Conservation (phyloP, 306 rosid genomes). For the Cicer cuneatum region DNA sequence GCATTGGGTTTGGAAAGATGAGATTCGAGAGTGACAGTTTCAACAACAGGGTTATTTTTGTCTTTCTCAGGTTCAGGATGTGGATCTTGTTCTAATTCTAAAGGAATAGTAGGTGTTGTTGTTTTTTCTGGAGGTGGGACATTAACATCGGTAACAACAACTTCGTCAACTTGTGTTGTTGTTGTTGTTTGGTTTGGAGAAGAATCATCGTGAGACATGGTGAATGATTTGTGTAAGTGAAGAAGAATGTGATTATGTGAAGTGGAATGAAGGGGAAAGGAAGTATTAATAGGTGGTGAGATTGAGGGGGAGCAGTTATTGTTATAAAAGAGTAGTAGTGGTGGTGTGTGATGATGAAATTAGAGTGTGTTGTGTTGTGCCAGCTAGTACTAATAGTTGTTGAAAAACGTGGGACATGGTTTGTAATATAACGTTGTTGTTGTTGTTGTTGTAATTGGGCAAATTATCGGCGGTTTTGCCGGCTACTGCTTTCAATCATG, state of each 20-base stretch:
- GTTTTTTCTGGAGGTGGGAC: constrained; percentile 50
- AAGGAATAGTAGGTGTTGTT: not conserved
- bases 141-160: constrained; percentile 36
- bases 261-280: too few species aligned
- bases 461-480: constrained; percentile 1
- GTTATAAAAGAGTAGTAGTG: not conserved
- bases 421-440: not conserved
- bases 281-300: not conserved
- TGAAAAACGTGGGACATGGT: not conserved
- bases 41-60: constrained; percentile 39
- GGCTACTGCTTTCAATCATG: constrained; percentile 1
- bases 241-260: not conserved
- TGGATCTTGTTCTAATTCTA: constrained; percentile 30
- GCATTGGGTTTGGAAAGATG: constrained; percentile 50
- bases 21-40: constrained; percentile 36
- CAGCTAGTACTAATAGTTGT: not conserved
- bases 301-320: not conserved
- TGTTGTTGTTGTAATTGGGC: not conserved
- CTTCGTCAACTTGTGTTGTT: constrained; percentile 29
- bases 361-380: not conserved
- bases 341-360: not conserved
- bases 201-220: not conserved
- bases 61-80: constrained; percentile 29
- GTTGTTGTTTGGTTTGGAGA: not conserved
- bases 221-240: not conserved